These are phyloP conservation scores for Microsporum canis DNA, from an alignment of 2,329 filamentous ascomycete species.

Conservation along the genomic window DNA sequence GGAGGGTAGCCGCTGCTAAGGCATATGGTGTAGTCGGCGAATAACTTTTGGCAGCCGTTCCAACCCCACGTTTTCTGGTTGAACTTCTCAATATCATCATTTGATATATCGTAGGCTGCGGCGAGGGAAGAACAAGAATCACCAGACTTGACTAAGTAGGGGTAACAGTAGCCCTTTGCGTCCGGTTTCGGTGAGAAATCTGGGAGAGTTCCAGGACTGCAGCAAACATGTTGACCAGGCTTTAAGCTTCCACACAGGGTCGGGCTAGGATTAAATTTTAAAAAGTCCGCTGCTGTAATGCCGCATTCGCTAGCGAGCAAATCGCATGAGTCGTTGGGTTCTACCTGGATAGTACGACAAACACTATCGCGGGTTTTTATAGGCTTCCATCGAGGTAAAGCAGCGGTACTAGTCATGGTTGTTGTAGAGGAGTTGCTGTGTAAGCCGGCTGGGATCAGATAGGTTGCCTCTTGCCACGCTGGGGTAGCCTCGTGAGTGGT, in stretches of 20 bases:
- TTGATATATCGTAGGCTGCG: constrained; percentile 25
- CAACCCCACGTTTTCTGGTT: constrained; percentile 40
- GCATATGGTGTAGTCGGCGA: constrained; percentile 28
- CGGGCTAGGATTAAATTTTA: constrained; percentile 26
- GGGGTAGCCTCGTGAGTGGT: too few species aligned
- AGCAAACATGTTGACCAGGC: constrained; percentile 29
- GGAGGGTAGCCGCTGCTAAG: constrained; percentile 32
- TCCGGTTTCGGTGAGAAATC: constrained; percentile 28
- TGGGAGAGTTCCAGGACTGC: constrained; percentile 26
- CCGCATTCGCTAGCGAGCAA: constrained; percentile 31
- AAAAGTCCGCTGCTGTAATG: constrained; percentile 26
- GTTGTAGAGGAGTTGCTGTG: too few species aligned
- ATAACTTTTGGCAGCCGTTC: constrained; percentile 30
- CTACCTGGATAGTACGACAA: constrained; percentile 22
- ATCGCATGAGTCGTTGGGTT: constrained; percentile 28
- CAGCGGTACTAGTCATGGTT: too few species aligned
- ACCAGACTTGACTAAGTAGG: constrained; percentile 23
- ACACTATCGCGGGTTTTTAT: too few species aligned
- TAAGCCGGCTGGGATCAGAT: too few species aligned
- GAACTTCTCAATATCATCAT: constrained; percentile 28
- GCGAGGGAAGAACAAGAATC: constrained; percentile 32
- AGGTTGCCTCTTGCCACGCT: too few species aligned
- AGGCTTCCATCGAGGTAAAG: too few species aligned
- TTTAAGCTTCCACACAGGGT: constrained; percentile 23
- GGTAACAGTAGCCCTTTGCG: constrained; percentile 29